Conservation (phyloP, 2,329 filamentous ascomycete genomes). For the Metarhizium sp. region DNA sequence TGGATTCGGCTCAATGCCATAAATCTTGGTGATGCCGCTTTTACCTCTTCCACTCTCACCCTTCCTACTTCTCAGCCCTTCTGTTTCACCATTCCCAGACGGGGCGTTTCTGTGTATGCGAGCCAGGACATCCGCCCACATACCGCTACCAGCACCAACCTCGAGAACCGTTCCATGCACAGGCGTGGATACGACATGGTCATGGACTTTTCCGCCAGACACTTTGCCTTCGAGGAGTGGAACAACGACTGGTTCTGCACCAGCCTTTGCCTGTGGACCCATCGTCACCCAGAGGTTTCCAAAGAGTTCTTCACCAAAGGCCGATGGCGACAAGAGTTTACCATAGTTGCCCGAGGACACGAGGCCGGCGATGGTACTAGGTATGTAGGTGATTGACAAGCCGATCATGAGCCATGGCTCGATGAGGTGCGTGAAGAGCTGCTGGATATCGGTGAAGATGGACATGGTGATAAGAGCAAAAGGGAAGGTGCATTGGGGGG, state of each 20-base stretch:
- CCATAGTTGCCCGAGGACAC: slow-evolving; percentile 22
- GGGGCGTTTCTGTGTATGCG: slow-evolving; percentile 13
- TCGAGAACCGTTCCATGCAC: slow-evolving; percentile 48
- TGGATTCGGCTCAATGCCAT: slow-evolving; percentile 55
- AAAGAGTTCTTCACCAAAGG: slow-evolving; percentile 46
- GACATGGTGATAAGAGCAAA: slow-evolving; percentile 12
- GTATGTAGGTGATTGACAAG: slow-evolving; percentile 38
- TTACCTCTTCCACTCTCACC: not conserved
- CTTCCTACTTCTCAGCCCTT: slow-evolving; percentile 3
- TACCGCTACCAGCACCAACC: slow-evolving; percentile 51
- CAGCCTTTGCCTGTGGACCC: slow-evolving; percentile 40
- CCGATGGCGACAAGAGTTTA: slow-evolving; percentile 30
- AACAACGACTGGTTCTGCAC: slow-evolving; percentile 32
- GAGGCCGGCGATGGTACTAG: slow-evolving; percentile 37
- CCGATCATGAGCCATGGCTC: slow-evolving; percentile 45
- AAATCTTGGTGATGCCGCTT: slow-evolving; percentile 36
- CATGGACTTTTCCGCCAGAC: slow-evolving; percentile 24
- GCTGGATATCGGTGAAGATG: slow-evolving; percentile 13
- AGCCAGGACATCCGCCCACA: slow-evolving; percentile 49
- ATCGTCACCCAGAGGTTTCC: slow-evolving; percentile 48
- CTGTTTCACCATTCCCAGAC: slow-evolving; percentile 5
- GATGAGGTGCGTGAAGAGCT: slow-evolving; percentile 26
- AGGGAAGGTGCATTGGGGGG: not conserved
- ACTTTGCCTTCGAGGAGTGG: slow-evolving; percentile 46
- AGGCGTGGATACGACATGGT: slow-evolving; percentile 23